Percentiles rank a stretch among this genome's conserved stretches.
Conservation (phyloP, 495 filamentous ascomycete genomes). For the Baudoinia panamericana region DNA sequence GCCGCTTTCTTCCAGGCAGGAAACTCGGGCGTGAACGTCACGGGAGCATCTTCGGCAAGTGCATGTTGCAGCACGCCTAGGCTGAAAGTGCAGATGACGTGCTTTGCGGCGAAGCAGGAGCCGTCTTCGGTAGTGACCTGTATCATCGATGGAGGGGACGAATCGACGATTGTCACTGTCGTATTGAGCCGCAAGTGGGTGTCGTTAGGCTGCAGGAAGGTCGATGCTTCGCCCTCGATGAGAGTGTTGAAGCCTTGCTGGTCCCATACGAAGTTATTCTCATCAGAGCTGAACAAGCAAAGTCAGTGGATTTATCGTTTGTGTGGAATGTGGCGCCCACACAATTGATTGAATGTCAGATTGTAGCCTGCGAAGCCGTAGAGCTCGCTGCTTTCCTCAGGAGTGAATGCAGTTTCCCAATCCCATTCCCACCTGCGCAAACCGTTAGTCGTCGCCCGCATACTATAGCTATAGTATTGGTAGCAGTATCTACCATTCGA, state of each 20-base stretch:
- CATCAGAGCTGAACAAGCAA: too few species aligned
- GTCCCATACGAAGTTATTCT: constrained; percentile 60
- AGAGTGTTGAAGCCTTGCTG: constrained; percentile 53
- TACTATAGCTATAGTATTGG: too few species aligned
- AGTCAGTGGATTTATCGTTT: too few species aligned
- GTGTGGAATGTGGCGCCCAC: too few species aligned
- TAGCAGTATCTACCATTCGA: too few species aligned
- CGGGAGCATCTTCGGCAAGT: constrained; percentile 44
- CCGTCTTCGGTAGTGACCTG: constrained; percentile 43
- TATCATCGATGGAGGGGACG: constrained; percentile 40
- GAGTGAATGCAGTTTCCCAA: constrained; percentile 30
- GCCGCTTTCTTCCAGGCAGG: constrained; percentile 55
- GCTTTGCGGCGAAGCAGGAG: constrained; percentile 48
- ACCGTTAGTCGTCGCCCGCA: too few species aligned
- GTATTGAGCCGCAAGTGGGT: constrained; percentile 47
- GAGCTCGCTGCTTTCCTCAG: constrained; percentile 29
- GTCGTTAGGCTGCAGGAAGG: constrained; percentile 46
- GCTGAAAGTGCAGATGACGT: constrained; percentile 47
- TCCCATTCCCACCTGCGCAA: constrained; percentile 44
- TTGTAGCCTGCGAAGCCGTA: constrained; percentile 31
- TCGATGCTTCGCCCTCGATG: constrained; percentile 48
- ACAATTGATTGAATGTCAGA: constrained; percentile 31
- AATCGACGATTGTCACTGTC: constrained; percentile 45
- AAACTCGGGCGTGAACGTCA: constrained; percentile 47
- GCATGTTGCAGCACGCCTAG: constrained; percentile 60